These are phyloP conservation scores for Zasmidium angulare DNA, from an alignment of 2,329 filamentous ascomycete genomes.

Conservation along the genomic window DNA sequence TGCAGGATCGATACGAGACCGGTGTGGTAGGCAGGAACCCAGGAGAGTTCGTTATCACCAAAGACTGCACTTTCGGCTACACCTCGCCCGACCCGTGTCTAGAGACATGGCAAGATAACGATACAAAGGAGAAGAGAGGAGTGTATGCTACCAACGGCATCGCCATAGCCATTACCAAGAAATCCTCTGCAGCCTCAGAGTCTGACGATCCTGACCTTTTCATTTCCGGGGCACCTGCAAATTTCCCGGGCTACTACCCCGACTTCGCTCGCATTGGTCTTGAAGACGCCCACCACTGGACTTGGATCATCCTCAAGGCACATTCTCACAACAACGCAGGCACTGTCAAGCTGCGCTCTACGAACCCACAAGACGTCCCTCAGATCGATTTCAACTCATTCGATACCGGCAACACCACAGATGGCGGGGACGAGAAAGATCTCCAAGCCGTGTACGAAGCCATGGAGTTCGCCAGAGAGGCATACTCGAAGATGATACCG, in stretches of 20 bases:
- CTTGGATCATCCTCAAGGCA: constrained; percentile 58
- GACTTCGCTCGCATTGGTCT: constrained; percentile 50
- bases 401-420: constrained; percentile 44
- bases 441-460: constrained; percentile 56
- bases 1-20: constrained; percentile 61
- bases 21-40: constrained; percentile 48
- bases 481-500: constrained; percentile 35
- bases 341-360: constrained; percentile 59
- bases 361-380: constrained; percentile 64
- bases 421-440: constrained; percentile 37
- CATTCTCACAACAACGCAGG: constrained; percentile 63
- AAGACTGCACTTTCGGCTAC: constrained; percentile 40
- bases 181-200: constrained; percentile 37
- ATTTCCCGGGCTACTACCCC: constrained; percentile 57
- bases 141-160: constrained; percentile 54
- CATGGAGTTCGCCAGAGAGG: constrained; percentile 49
- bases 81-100: constrained; percentile 43
- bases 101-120: constrained; percentile 43
- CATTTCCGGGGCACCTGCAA: constrained; percentile 54
- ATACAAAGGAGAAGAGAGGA: constrained; percentile 38
- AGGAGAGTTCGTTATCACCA: constrained; percentile 37
- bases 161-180: constrained; percentile 47
- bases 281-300: constrained; percentile 45
- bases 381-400: constrained; percentile 63
- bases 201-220: constrained; percentile 55